Conservation (phyloP, 306 rosid genomes). For the Sphenostylis stenocarpa region DNA sequence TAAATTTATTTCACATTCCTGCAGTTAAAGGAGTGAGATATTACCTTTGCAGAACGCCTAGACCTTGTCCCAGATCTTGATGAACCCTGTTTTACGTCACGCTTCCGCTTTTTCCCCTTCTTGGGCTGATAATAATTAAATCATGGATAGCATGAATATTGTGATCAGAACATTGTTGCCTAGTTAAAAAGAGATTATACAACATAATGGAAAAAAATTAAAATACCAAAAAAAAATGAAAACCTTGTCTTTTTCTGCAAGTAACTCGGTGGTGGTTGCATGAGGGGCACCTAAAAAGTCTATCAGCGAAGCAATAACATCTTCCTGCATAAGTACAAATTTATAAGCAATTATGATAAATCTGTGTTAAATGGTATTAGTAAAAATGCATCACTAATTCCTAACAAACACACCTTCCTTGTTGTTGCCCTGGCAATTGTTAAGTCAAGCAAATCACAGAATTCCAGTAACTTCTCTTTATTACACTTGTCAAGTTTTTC, state of each 20-base stretch:
- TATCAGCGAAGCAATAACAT: slow-evolving; percentile 65
- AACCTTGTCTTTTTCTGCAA: slow-evolving; percentile 86
- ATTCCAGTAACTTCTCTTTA: slow-evolving; percentile 85
- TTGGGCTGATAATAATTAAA: slow-evolving; percentile 50
- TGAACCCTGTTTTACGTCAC: slow-evolving; percentile 53
- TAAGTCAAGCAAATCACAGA: slow-evolving; percentile 79
- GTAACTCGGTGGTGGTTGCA: slow-evolving; percentile 64
- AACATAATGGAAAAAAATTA: not conserved
- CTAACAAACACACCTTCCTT: slow-evolving; percentile 69
- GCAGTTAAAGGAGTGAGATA: slow-evolving; percentile 26
- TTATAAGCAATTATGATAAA: slow-evolving; percentile 19
- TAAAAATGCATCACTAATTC: slow-evolving; percentile 15
- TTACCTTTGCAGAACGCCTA: slow-evolving; percentile 70
- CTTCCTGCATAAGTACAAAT: slow-evolving; percentile 63
- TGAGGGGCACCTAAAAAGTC: slow-evolving; percentile 88
- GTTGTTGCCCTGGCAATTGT: slow-evolving; percentile 60
- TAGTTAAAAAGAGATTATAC: not conserved
- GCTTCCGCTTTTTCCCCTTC: slow-evolving; percentile 76
- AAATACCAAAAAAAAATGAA: slow-evolving; percentile 1
- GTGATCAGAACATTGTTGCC: not conserved
- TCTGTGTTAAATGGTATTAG: slow-evolving; percentile 5
- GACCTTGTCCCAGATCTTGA: slow-evolving; percentile 60
- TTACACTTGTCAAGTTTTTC: slow-evolving; percentile 88
- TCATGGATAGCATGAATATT: slow-evolving; percentile 22
- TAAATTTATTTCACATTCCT: slow-evolving; percentile 8